A percentile compares a stretch with the other conserved stretches of the same genome.
phyloP scores from a whole-genome alignment of 108 stramenopile species.

The Cyclostephanos tholiformis region DNA sequence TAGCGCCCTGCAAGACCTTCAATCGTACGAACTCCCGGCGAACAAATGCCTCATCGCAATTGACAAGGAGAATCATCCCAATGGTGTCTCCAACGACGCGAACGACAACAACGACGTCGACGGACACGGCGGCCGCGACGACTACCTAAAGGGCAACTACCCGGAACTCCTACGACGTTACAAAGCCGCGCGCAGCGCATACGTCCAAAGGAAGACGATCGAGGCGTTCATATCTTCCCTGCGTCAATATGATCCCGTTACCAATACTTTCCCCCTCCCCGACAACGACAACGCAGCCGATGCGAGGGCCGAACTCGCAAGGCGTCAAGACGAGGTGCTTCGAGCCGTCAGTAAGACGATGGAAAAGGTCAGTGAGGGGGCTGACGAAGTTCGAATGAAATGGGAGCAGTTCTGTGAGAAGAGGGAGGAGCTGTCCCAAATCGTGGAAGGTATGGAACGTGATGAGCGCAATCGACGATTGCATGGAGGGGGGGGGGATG shows the following conservation, averaged over 20 bases:
- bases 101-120: slow-evolving; percentile 13
- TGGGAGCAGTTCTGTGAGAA: slow-evolving; percentile 27
- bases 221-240: slow-evolving; percentile 45
- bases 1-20: slow-evolving; percentile 29
- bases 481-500: slow-evolving; percentile 24
- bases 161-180: slow-evolving; percentile 39
- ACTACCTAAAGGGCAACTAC: slow-evolving; percentile 2
- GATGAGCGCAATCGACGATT: slow-evolving; percentile 7
- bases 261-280: slow-evolving; percentile 29
- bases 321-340: slow-evolving; percentile 18
- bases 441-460: slow-evolving; percentile 36
- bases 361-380: slow-evolving; percentile 5
- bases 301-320: slow-evolving; percentile 20
- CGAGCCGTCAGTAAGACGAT: slow-evolving; percentile 11
- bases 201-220: slow-evolving; percentile 47
- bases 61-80: slow-evolving; percentile 14
- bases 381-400: slow-evolving; percentile 15
- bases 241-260: slow-evolving; percentile 17
- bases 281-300: neutral
- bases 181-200: slow-evolving; percentile 49
- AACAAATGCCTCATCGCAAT: neutral
- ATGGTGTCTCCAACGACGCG: neutral
- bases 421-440: slow-evolving; percentile 39
- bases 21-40: slow-evolving; percentile 28
- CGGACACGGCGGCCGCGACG: neutral